A percentile compares a stretch with the other conserved stretches of the same genome.
These are phyloP conservation scores for Lumnitzera racemosa DNA, from an alignment of 345 rosid genomes.

Conservation along the genomic window DNA sequence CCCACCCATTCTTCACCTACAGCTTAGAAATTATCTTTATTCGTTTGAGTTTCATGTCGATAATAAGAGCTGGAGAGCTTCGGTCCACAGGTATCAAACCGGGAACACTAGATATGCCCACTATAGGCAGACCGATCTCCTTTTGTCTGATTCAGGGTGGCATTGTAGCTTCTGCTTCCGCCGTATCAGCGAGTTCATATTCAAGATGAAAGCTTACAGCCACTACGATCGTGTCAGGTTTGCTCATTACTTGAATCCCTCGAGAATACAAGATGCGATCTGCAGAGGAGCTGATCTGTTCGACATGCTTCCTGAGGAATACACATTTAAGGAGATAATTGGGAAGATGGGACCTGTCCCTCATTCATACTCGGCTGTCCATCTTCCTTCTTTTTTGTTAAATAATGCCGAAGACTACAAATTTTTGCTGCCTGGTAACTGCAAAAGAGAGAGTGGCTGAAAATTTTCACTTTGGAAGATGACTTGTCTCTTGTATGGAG, in stretches of 20 bases:
- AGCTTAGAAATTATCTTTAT: constrained; percentile 23
- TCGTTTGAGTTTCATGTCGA: constrained; percentile 27
- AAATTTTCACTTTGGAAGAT: neutral
- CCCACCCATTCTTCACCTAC: constrained; percentile 23
- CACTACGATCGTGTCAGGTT: constrained; percentile 26
- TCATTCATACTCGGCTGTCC: constrained; percentile 23
- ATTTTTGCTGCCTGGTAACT: constrained; percentile 27
- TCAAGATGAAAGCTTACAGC: constrained; percentile 38
- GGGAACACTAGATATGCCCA: constrained; percentile 27
- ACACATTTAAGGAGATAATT: constrained; percentile 28
- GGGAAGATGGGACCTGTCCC: constrained; percentile 26
- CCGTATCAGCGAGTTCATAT: constrained; percentile 21
- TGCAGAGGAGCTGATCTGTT: constrained; percentile 26
- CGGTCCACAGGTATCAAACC: constrained; percentile 21
- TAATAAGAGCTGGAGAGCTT: constrained; percentile 30
- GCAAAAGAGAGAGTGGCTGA: constrained; percentile 19
- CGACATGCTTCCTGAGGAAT: constrained; percentile 33
- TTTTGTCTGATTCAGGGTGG: constrained; percentile 31
- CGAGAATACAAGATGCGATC: constrained; percentile 24
- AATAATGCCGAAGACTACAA: constrained; percentile 18
- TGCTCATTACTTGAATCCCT: constrained; percentile 17
- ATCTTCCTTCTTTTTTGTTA: constrained; percentile 23
- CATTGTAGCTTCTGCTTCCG: constrained; percentile 38
- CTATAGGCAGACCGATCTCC: constrained; percentile 17
- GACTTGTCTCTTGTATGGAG: neutral